These are phyloP conservation scores for Arthrobotrys sphaeroides DNA, from an alignment of 2,329 filamentous ascomycete genomes.

Conservation along the genomic window DNA sequence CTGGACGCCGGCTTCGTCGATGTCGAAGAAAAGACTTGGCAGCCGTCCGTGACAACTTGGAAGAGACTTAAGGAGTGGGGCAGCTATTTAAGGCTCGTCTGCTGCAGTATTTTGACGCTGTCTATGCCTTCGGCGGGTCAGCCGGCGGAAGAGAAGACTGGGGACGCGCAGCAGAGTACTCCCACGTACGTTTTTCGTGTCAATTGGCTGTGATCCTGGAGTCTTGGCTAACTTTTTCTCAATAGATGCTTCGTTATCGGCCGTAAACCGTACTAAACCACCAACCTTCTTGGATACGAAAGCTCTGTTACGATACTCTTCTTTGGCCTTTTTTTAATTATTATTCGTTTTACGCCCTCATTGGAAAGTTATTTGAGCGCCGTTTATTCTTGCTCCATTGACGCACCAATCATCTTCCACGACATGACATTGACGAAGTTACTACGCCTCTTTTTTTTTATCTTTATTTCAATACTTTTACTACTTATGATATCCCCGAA, in stretches of 20 bases:
- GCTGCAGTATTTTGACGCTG: constrained; percentile 47
- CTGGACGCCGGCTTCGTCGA: constrained; percentile 57
- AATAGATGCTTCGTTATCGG: constrained; percentile 46
- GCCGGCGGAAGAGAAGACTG: constrained; percentile 33
- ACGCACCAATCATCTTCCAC: neutral
- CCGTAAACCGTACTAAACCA: constrained; percentile 44
- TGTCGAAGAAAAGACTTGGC: constrained; percentile 57
- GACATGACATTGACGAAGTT: constrained; percentile 32
- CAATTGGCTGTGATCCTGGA: neutral
- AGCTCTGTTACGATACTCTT: neutral
- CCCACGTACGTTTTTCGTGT: constrained; percentile 22
- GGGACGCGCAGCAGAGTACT: constrained; percentile 22
- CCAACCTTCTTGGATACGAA: constrained; percentile 1
- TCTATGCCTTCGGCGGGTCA: constrained; percentile 35
- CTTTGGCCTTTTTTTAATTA: too few species aligned
- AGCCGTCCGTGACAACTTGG: constrained; percentile 55
- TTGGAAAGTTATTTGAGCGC: constrained; percentile 29
- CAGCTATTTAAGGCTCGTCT: constrained; percentile 54
- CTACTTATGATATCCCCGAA: constrained; percentile 50
- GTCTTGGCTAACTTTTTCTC: neutral
- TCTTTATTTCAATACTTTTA: neutral
- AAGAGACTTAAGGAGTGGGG: constrained; percentile 56
- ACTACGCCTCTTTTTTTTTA: neutral
- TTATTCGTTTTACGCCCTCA: constrained; percentile 1
- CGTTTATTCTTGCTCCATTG: neutral